Evolutionary conservation across 805 yeast genomes (phyloP), one percentile per base, ranked within the genome.

Genomic region (Hanseniaspora lachancei): DNA sequence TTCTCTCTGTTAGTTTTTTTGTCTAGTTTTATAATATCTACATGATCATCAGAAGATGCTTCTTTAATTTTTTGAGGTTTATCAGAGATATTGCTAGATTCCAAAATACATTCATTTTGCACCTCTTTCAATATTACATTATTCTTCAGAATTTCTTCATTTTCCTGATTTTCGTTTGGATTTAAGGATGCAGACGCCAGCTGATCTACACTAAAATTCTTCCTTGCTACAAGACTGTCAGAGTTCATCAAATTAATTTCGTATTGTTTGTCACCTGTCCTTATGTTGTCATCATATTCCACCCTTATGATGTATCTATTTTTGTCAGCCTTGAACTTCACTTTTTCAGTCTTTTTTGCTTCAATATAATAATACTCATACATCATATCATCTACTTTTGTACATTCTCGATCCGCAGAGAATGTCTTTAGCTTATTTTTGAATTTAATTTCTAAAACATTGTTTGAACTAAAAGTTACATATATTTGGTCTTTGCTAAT

Each of bases 301-400:
- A 41, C 29, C 23, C 44, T 41, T 7, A 41, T 23, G 21, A 41
- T 23, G 24, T 23, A 41, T 7, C 24, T 41, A 18, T 13, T 41
- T 41, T 16, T 23, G 21, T 21, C 44, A 8, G 44, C 44, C 23
- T 41, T 41, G 21, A 41, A 41, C 18, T 41, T 41, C 18, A 41
- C 13, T 15, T 52, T 52, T 29, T 32, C 29, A 15, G 18, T 3
- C 6, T 27, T 40, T 12, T 39, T 27, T 24, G 52, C 24, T 21
- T 38, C 15, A 12, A 34, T 15, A 20, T 40, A 39, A 23, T 42
- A 42, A 21, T 21, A 12, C 36, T 41, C 53, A 39, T 36, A 51
- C 20, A 43, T 51, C 44, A 44, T 8, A 3, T 21, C 24, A 38
- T 57, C 47, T 32, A 43, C 23, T 13, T 59, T 62, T 2, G 35